A percentile compares a stretch with the other conserved stretches of the same genome.
These are phyloP conservation scores for Hemerocallis citrina DNA, from an alignment of 106 monocot genomes.

Conservation along the genomic window DNA sequence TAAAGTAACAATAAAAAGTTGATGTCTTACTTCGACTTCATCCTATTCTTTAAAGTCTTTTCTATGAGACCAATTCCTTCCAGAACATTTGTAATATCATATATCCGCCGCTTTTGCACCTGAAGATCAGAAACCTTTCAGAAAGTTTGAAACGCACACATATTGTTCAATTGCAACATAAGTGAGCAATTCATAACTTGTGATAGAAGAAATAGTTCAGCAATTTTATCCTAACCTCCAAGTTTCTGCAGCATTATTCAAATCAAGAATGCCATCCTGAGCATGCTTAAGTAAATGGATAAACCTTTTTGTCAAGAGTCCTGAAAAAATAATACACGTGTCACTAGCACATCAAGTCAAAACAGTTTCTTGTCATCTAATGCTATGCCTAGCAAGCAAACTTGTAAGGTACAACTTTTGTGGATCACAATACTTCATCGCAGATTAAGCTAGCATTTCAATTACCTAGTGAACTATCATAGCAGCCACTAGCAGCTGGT, in stretches of 20 bases:
- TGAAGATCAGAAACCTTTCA: constrained; percentile 12
- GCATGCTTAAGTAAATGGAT: constrained; percentile 73
- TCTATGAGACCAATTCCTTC: constrained; percentile 95
- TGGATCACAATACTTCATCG: background rate
- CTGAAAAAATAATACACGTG: constrained; percentile 32
- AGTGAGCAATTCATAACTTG: background rate
- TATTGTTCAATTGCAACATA: background rate
- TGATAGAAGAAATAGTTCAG: background rate
- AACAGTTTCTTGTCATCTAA: too few relatives aligned
- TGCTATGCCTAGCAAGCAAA: too few relatives aligned
- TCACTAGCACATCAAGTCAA: too few relatives aligned
- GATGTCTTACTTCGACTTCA: constrained; percentile 71
- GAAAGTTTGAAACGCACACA: background rate
- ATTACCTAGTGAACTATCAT: constrained; percentile 91
- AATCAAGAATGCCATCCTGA: constrained; percentile 85
- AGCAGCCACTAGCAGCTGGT: constrained; percentile 59
- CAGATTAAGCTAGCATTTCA: background rate
- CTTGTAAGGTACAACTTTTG: too few relatives aligned
- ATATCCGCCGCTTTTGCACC: constrained; percentile 91
- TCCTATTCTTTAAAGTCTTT: constrained; percentile 82
- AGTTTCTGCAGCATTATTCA: constrained; percentile 88
- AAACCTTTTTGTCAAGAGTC: constrained; percentile 80
- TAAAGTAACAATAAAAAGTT: constrained; percentile 4
- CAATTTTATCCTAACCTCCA: constrained; percentile 39
- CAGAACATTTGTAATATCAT: constrained; percentile 95